These are phyloP conservation scores for Lodderomyces elongisporus DNA, from an alignment of 1,139 yeast genomes.

Conservation along the genomic window DNA sequence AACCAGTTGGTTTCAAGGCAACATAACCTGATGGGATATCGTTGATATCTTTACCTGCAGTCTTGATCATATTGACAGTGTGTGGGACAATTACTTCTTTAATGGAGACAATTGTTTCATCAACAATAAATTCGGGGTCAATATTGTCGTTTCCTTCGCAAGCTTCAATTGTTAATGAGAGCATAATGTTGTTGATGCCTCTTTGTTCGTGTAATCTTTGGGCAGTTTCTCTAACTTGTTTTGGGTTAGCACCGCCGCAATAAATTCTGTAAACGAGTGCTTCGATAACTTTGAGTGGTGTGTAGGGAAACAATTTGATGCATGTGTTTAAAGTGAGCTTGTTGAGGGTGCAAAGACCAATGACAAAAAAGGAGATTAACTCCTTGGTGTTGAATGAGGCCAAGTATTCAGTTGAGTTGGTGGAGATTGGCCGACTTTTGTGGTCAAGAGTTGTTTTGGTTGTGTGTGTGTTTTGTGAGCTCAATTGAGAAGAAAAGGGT, in stretches of 20 bases:
- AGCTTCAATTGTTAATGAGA: conserved; percentile 88
- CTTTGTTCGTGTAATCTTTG: conserved; percentile 51
- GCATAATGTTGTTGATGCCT: conserved; percentile 91
- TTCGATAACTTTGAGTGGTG: conserved; percentile 69
- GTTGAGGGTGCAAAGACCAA: conserved; percentile 64
- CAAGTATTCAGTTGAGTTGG: conserved; percentile 23
- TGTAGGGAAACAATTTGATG: conserved; percentile 65
- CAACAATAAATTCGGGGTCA: conserved; percentile 59
- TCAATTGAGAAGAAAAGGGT: too few species aligned
- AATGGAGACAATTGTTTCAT: conserved; percentile 64
- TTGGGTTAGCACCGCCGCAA: conserved; percentile 83
- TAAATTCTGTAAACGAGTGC: conserved; percentile 74
- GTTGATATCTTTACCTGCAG: conserved; percentile 46
- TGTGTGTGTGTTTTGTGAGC: too few species aligned
- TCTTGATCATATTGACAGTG: conserved; percentile 44
- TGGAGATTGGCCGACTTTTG: neutral
- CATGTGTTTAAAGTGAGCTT: conserved; percentile 56
- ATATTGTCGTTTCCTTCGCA: conserved; percentile 69
- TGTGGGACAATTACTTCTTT: conserved; percentile 71
- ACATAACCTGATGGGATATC: conserved; percentile 74
- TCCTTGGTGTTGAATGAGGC: conserved; percentile 35
- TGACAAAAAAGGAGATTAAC: conserved; percentile 57
- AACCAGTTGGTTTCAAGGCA: conserved; percentile 92
- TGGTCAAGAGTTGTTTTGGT: too few species aligned
- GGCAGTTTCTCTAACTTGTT: conserved; percentile 70